Percentiles rank a stretch among this genome's conserved stretches.
phyloP scores from a whole-genome alignment of 129 eudicot species.

The Helianthus tuberosus region DNA sequence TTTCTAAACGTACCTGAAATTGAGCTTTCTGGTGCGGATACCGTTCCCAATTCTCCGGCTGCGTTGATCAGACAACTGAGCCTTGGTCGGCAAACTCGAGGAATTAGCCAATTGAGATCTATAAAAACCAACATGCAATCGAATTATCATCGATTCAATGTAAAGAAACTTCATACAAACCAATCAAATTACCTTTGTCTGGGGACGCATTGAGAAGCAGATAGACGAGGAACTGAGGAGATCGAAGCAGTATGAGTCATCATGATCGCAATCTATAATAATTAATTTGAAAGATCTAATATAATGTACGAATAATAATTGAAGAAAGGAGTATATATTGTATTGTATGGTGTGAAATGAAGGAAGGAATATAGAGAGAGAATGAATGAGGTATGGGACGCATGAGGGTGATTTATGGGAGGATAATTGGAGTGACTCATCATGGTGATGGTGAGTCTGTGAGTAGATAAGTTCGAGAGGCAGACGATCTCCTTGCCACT shows the following conservation, averaged over 20 bases:
- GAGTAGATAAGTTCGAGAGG: slow-evolving; percentile 22
- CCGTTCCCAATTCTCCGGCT: slow-evolving; percentile 16
- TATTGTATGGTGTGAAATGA: slow-evolving; percentile 12
- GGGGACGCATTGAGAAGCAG: slow-evolving; percentile 8
- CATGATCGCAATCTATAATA: neutral
- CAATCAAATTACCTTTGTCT: slow-evolving; percentile 16
- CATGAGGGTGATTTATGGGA: slow-evolving; percentile 27
- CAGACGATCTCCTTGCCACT: slow-evolving; percentile 13
- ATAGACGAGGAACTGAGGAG: slow-evolving; percentile 19
- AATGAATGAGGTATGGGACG: slow-evolving; percentile 14
- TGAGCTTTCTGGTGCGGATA: slow-evolving; percentile 33
- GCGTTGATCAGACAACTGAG: slow-evolving; percentile 37
- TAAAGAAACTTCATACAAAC: neutral
- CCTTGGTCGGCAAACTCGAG: slow-evolving; percentile 14
- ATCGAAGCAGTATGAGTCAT: slow-evolving; percentile 20
- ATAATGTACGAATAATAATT: neutral
- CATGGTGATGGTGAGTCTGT: neutral
- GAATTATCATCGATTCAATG: neutral
- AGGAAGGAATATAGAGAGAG: slow-evolving; percentile 2
- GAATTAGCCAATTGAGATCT: slow-evolving; percentile 16
- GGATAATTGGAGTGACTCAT: slow-evolving; percentile 27
- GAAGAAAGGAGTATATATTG: slow-evolving; percentile 1
- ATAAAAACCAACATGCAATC: neutral
- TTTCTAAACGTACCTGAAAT: slow-evolving; percentile 30
- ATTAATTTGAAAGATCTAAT: neutral